These are phyloP conservation scores for Argentina anserina DNA, from an alignment of 306 rosid genomes.

Conservation along the genomic window DNA sequence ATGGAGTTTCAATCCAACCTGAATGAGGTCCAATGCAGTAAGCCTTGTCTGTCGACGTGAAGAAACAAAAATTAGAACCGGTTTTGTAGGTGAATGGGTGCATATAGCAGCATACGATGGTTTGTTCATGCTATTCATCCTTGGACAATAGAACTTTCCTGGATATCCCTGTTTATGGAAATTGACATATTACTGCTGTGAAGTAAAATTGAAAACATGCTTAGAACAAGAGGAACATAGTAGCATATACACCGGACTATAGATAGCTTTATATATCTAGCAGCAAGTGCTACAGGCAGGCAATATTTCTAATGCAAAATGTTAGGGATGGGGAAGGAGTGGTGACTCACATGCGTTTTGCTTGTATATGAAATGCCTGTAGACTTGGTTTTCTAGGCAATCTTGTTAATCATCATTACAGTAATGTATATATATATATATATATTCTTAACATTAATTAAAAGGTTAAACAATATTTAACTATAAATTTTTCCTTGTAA, in stretches of 20 bases:
- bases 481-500: neutral
- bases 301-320: neutral
- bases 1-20: constrained; percentile 41
- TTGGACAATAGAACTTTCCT: constrained; percentile 95
- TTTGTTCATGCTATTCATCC: constrained; percentile 99
- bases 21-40: constrained; percentile 90
- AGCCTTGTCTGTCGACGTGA: constrained; percentile 98
- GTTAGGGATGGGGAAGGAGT: neutral
- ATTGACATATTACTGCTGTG: neutral
- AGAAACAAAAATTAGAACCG: constrained; percentile 95
- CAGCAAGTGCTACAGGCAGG: neutral
- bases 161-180: constrained; percentile 74
- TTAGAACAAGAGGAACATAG: neutral
- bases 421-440: too few species aligned
- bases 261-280: neutral
- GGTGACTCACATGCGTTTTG: neutral
- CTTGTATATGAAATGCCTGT: neutral
- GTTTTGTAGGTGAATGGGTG: constrained; percentile 94
- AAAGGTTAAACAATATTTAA: neutral
- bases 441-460: neutral
- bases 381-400: neutral
- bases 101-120: constrained; percentile 97
- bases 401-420: neutral
- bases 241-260: neutral
- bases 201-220: neutral